Evolutionary conservation across 2,329 filamentous ascomycete species (phyloP), one percentile per base, ranked within the genome.

Genomic region (Aspergillus persii): DNA sequence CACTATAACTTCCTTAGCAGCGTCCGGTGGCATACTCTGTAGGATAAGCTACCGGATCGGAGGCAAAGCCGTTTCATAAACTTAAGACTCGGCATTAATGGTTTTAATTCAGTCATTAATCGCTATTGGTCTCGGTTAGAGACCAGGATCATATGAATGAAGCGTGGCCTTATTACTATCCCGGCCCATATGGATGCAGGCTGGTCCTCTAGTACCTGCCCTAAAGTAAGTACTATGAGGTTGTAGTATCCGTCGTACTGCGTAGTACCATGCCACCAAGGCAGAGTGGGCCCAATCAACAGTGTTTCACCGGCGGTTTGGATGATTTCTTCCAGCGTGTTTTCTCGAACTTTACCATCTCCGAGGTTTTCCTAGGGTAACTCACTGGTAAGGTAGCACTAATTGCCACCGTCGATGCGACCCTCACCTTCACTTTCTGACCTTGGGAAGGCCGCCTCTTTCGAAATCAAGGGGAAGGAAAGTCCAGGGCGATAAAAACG

Each of bases 271-370:
- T 64, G 57, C 63, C 58, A 64, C 54, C 31, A 36, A 23, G 18
- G 57, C 48, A 27, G 26, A 36, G 61, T 65, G 63, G 62, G 56
- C 58, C 61, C 30, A 27, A 26, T 56, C 53, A 54, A 54, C 53
- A 57, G 58, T 51, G 60, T 66, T 66, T 64, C 60, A 55, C 50
- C 50, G 61, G 58, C 56, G 47, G 58, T 57, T 30, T 53, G 15
- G 46, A 53, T 36, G 56, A 54, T 53, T 27, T 50, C 51, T 58
- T 52, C 50, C 56, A 56, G 55, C 39, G 31, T 12, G 33, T 51
- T 23, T 58, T 58, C 55, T 61, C 53, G 53, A 57, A 56, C 29
- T 54, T 53, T 57, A 50, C 53, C 57, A 50, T 26, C 18, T 30
- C 18, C 50, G 11, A 39, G 18, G 31, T 23, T 5, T 11, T 47